phyloP scores from a whole-genome alignment of 306 rosid species.

The Lupinus albus region DNA sequence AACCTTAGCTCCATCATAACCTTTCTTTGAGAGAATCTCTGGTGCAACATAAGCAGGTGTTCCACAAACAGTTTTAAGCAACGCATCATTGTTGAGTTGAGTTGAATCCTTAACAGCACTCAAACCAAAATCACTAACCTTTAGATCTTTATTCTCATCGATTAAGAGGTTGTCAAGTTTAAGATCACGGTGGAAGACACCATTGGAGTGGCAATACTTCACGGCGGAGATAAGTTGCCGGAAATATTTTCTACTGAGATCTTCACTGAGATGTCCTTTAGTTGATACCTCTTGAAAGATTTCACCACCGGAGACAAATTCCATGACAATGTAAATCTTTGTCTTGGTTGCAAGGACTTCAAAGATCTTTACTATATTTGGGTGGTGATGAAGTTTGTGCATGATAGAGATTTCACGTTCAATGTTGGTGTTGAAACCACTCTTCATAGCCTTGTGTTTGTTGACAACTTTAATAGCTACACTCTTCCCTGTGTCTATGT shows the following conservation, averaged over 20 bases:
- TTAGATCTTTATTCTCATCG: constrained; percentile 62
- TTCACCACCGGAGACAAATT: constrained; percentile 78
- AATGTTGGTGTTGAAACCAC: constrained; percentile 52
- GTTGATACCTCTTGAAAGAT: constrained; percentile 52
- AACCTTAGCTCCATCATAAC: constrained; percentile 75
- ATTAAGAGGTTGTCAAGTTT: constrained; percentile 82
- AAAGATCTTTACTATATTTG: constrained; percentile 55
- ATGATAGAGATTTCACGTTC: constrained; percentile 78
- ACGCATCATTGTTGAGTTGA: constrained; percentile 67
- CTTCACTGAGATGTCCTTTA: constrained; percentile 59
- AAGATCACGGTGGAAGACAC: constrained; percentile 82
- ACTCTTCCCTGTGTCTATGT: constrained; percentile 49
- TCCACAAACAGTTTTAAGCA: constrained; percentile 81
- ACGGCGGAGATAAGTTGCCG: constrained; percentile 80
- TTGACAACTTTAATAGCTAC: constrained; percentile 80
- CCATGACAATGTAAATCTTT: constrained; percentile 78
- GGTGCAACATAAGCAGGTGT: constrained; percentile 93
- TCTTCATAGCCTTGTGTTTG: constrained; percentile 52
- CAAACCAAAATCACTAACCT: constrained; percentile 81
- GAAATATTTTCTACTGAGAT: constrained; percentile 63
- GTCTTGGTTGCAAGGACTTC: constrained; percentile 81
- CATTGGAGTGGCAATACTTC: constrained; percentile 66
- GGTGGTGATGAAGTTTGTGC: constrained; percentile 70
- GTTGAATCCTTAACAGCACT: constrained; percentile 58
- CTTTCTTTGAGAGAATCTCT: constrained; percentile 69